These are phyloP conservation scores for Alternaria gansuensis DNA, from an alignment of 2,329 filamentous ascomycete genomes.

Conservation along the genomic window DNA sequence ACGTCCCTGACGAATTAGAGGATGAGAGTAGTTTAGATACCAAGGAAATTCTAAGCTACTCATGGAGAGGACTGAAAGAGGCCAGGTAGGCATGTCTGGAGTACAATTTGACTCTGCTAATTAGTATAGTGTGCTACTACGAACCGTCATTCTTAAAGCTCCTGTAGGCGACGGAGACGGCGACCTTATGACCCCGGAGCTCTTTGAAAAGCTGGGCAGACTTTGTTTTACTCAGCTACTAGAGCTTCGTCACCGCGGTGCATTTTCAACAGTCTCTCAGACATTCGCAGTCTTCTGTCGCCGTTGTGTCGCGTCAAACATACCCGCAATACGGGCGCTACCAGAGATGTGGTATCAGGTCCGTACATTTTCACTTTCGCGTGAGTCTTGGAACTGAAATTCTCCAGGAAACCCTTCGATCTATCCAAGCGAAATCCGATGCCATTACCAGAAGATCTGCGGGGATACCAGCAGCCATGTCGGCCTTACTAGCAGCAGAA, in stretches of 20 bases:
- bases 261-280: slow-evolving; percentile 90
- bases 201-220: slow-evolving; percentile 73
- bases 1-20: slow-evolving; percentile 78
- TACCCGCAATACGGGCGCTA: slow-evolving; percentile 57
- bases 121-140: slow-evolving; percentile 72
- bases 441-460: slow-evolving; percentile 88
- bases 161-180: slow-evolving; percentile 40
- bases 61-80: slow-evolving; percentile 94
- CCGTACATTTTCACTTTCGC: background rate
- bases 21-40: slow-evolving; percentile 76
- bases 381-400: slow-evolving; percentile 9
- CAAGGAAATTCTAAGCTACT: slow-evolving; percentile 92
- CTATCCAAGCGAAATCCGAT: slow-evolving; percentile 77
- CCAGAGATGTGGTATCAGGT: slow-evolving; percentile 74
- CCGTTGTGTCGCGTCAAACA: slow-evolving; percentile 64
- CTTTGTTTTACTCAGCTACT: slow-evolving; percentile 84
- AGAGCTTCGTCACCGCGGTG: slow-evolving; percentile 85
- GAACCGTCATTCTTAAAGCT: slow-evolving; percentile 52
- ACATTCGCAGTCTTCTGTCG: slow-evolving; percentile 86
- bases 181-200: slow-evolving; percentile 46
- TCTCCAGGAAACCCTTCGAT: slow-evolving; percentile 68
- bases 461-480: slow-evolving; percentile 86
- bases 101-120: slow-evolving; percentile 2
- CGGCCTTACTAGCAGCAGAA: slow-evolving; percentile 78
- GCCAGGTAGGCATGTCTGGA: slow-evolving; percentile 69